A percentile compares a stretch with the other conserved stretches of the same genome.
phyloP scores from a whole-genome alignment of 768 basidiomycete species.

The Lactarius sanguifluus region DNA sequence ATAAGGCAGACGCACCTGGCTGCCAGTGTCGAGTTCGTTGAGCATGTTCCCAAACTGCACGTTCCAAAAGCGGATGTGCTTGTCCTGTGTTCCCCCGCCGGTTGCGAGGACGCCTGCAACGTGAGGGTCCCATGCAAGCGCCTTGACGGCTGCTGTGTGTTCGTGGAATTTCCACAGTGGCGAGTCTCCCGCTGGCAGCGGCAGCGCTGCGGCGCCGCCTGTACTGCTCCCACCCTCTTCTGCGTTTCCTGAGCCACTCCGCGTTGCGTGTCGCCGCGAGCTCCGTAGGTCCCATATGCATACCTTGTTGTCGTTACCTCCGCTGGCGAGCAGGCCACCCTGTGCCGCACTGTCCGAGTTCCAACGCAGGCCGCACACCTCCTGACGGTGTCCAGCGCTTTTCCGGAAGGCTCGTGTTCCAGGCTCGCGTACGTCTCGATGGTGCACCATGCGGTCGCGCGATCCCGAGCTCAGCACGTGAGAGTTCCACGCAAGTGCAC shows the following conservation, averaged over 20 bases:
- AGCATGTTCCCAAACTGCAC: conserved; percentile 82
- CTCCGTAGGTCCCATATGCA: conserved; percentile 94
- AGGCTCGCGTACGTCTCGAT: conserved; percentile 85
- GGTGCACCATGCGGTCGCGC: conserved; percentile 85
- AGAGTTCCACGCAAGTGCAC: conserved; percentile 91
- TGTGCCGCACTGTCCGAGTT: conserved; percentile 53
- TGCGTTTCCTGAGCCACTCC: conserved; percentile 33
- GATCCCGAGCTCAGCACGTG: conserved; percentile 88
- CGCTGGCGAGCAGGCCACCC: conserved; percentile 75
- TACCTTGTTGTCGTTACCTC: conserved; percentile 98
- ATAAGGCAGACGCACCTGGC: conserved; percentile 61
- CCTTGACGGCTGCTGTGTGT: conserved; percentile 96
- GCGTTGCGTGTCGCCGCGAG: conserved; percentile 43
- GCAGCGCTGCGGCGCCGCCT: conserved; percentile 28
- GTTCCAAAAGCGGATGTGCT: conserved; percentile 98
- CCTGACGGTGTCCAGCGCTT: conserved; percentile 79
- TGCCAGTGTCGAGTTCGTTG: conserved; percentile 89
- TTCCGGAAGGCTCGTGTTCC: conserved; percentile 63
- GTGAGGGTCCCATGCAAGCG: conserved; percentile 98
- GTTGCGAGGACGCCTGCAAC: conserved; percentile 86
- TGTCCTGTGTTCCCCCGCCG: conserved; percentile 98
- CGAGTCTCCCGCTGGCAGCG: conserved; percentile 46
- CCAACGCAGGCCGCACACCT: conserved; percentile 97
- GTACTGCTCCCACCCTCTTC: conserved; percentile 34
- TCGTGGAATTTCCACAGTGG: conserved; percentile 96